Percentiles rank a stretch among this genome's conserved stretches.
These are phyloP conservation scores for Hyaloscypha variabilis DNA, from an alignment of 495 filamentous ascomycete genomes.

Conservation along the genomic window DNA sequence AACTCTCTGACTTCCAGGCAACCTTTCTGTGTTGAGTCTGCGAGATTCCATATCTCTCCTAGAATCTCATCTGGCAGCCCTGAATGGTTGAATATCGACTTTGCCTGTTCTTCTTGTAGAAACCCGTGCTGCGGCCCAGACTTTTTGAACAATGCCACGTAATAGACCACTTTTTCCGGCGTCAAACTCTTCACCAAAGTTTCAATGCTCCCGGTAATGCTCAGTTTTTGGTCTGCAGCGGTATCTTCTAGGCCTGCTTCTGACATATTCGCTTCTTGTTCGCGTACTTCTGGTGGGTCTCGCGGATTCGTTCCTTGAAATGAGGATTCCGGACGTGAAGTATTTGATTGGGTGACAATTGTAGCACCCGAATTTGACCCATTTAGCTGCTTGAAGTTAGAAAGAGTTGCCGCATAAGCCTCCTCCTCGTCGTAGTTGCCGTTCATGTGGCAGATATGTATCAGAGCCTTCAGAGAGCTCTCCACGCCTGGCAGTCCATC, in stretches of 20 bases:
- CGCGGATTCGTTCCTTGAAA: slow-evolving; percentile 21
- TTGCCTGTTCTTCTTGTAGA: slow-evolving; percentile 86
- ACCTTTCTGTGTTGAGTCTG: slow-evolving; percentile 90
- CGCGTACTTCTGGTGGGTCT: slow-evolving; percentile 8
- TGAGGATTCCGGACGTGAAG: slow-evolving; percentile 18
- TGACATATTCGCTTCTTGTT: too few species aligned
- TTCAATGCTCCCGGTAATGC: too few species aligned
- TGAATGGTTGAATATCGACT: slow-evolving; percentile 92
- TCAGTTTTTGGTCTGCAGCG: too few species aligned
- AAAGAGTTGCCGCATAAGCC: slow-evolving; percentile 21
- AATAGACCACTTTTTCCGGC: slow-evolving; percentile 86
- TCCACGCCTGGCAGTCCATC: slow-evolving; percentile 1
- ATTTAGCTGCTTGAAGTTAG: not conserved
- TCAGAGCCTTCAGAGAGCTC: slow-evolving; percentile 11
- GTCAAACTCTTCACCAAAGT: too few species aligned
- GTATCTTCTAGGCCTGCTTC: too few species aligned
- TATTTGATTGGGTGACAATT: too few species aligned
- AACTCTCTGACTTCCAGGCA: slow-evolving; percentile 90
- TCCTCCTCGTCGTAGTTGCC: slow-evolving; percentile 23
- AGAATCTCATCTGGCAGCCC: slow-evolving; percentile 87
- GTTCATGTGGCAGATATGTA: slow-evolving; percentile 13
- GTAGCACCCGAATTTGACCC: slow-evolving; percentile 18
- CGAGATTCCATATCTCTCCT: slow-evolving; percentile 91
- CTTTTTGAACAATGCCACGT: slow-evolving; percentile 82
- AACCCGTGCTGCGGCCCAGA: slow-evolving; percentile 77